These are phyloP conservation scores for Candida arabinofermentans DNA, from an alignment of 805 yeast genomes.

Conservation along the genomic window DNA sequence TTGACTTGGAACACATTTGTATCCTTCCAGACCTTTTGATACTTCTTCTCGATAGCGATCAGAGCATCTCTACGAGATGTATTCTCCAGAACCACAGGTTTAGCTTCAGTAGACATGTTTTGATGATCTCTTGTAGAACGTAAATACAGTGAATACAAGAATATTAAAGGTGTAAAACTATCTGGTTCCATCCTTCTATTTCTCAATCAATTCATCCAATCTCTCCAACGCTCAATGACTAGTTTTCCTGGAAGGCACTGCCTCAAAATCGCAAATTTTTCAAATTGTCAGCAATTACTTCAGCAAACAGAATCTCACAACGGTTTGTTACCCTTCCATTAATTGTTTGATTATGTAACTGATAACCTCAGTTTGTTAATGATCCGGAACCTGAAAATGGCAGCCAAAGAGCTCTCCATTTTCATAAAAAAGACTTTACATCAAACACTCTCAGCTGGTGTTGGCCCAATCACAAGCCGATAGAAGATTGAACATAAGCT, in stretches of 20 bases:
- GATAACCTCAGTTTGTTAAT: not conserved
- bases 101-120: conserved; percentile 24
- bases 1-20: conserved; percentile 82
- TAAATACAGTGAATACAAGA: not conserved
- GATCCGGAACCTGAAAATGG: not conserved
- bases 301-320: too few species aligned
- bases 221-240: not conserved
- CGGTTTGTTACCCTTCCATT: not conserved
- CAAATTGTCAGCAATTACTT: not conserved
- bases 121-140: too few species aligned
- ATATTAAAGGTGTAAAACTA: too few species aligned
- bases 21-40: conserved; percentile 83
- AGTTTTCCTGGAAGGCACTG: not conserved
- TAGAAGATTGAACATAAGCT: too few species aligned
- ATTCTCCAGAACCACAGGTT: conserved; percentile 40
- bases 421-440: not conserved
- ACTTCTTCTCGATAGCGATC: conserved; percentile 82
- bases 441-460: not conserved
- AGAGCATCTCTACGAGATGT: conserved; percentile 95
- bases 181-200: too few species aligned
- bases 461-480: not conserved
- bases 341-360: not conserved
- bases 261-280: not conserved
- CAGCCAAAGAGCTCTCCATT: not conserved
- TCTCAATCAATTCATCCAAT: too few species aligned